Base-by-base conservation (phyloP, 2,329 filamentous ascomycete species). In the Claviceps arundinis region DNA sequence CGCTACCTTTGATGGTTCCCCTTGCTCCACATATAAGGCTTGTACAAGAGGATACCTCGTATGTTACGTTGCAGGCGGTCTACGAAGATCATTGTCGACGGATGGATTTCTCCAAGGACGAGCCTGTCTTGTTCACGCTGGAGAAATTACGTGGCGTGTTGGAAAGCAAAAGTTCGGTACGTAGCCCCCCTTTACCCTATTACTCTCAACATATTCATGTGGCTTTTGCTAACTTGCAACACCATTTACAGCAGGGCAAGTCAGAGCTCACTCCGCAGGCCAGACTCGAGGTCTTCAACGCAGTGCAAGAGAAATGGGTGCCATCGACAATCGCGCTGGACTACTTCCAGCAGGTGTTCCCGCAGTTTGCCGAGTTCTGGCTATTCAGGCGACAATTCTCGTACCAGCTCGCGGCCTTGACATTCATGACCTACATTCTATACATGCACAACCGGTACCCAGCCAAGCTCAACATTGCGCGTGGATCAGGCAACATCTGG, bases 391-490 rank as follows among this genome's bases (percentile, higher is more conserved):
- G 90, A 54, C 90, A 95, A 58, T 95, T 98, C 71, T 87, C 89
- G 22, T 96, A 97, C 73, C 93, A 98, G 70, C 84, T 95, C 56
- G 91, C 93, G 19, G 82, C 90, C 1, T 78, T 97, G 57, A 95
- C 93, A 1, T 98, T 98, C 72, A 95, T 98, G 86, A 97, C 93
- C 4, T 98, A 97, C 65, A 85, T 96, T 54, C 85, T 99, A 73
- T 91, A 91, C 71, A 97, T 98, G 82, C 89, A 91, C 65, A 89
- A 89, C 66, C 87, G 93, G 34, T 95, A 93, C 68, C 94, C 93
- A 5, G 89, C 90, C 68, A 98, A 98, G 76, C 85, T 97, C 67
- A 85, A 87, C 69, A 94, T 98, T 62, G 85, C 89, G 11, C 84
- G 89, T 24, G 80, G 80, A 34, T 89, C 85, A 5, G 94, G 94